Percentiles rank a stretch among this genome's conserved stretches.
phyloP scores from a whole-genome alignment of 2,329 filamentous ascomycete species.

The Trichoderma sp. region DNA sequence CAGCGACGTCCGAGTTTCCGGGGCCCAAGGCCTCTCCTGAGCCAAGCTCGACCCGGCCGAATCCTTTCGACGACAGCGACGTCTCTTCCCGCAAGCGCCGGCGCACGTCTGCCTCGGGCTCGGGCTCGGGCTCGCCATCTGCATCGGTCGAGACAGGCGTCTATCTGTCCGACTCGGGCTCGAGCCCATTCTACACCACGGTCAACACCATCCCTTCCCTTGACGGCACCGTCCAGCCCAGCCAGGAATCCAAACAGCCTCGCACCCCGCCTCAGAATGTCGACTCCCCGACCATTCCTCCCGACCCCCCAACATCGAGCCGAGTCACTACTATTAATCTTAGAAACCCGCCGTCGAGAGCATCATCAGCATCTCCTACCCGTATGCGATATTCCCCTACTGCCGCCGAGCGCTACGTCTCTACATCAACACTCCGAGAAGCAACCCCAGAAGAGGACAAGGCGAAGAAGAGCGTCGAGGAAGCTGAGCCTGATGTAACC shows the following conservation, averaged over 20 bases:
- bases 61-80: conserved; percentile 61
- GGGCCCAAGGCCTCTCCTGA: conserved; percentile 61
- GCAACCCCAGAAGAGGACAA: conserved; percentile 25
- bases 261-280: conserved; percentile 42
- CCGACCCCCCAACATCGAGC: conserved; percentile 47
- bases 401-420: not conserved
- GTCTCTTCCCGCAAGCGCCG: conserved; percentile 58
- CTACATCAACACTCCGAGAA: not conserved
- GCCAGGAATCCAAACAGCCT: conserved; percentile 26
- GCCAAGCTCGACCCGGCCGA: conserved; percentile 59
- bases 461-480: conserved; percentile 47
- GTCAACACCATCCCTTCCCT: conserved; percentile 31
- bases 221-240: conserved; percentile 40
- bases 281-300: conserved; percentile 32
- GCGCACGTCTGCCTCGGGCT: conserved; percentile 55
- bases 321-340: conserved; percentile 62
- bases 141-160: conserved; percentile 46
- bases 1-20: conserved; percentile 49
- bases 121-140: conserved; percentile 52
- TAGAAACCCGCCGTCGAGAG: conserved; percentile 44
- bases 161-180: conserved; percentile 33
- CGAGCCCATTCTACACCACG: conserved; percentile 26
- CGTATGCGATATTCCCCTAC: not conserved
- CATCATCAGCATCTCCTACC: conserved; percentile 35
- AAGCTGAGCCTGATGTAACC: conserved; percentile 39